Percentiles rank a stretch among this genome's conserved stretches.
These are phyloP conservation scores for Podosphaera fusca DNA, from an alignment of 2,329 filamentous ascomycete species.

Conservation along the genomic window DNA sequence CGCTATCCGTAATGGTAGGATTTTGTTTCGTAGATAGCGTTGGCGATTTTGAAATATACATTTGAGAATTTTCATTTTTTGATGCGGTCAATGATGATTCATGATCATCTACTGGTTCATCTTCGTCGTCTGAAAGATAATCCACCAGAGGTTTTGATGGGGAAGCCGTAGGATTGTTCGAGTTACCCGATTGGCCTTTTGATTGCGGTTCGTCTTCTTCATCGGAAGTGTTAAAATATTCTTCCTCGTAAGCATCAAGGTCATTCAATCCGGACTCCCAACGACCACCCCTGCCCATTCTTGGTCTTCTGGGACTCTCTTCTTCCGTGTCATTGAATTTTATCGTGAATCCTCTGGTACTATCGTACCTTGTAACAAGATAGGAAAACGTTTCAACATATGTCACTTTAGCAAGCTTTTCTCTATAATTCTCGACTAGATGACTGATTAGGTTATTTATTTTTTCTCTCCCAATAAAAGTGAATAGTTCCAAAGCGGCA, in stretches of 20 bases:
- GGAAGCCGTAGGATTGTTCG: conserved; percentile 39
- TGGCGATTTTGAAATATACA: neutral
- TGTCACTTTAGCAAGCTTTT: conserved; percentile 49
- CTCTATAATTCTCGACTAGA: conserved; percentile 63
- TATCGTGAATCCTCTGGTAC: conserved; percentile 43
- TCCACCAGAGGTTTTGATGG: conserved; percentile 58
- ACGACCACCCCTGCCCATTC: conserved; percentile 30
- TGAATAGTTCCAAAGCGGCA: conserved; percentile 81
- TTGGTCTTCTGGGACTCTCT: conserved; percentile 20
- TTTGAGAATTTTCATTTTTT: conserved; percentile 8
- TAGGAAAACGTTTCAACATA: conserved; percentile 71
- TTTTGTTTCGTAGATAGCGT: neutral
- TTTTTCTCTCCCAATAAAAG: conserved; percentile 64
- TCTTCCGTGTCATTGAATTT: conserved; percentile 52
- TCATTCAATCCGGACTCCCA: conserved; percentile 52
- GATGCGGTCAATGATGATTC: conserved; percentile 11
- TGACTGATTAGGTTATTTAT: conserved; percentile 65
- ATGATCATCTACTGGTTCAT: conserved; percentile 35
- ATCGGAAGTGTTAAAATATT: conserved; percentile 81
- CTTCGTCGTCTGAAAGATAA: conserved; percentile 83
- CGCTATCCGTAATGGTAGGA: conserved; percentile 10
- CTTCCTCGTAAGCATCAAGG: conserved; percentile 66
- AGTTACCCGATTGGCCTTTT: neutral
- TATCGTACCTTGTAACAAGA: conserved; percentile 55
- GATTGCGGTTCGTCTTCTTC: conserved; percentile 46